phyloP scores from a whole-genome alignment of 177 flowering plant genomes.

The Vitis hybrid region DNA sequence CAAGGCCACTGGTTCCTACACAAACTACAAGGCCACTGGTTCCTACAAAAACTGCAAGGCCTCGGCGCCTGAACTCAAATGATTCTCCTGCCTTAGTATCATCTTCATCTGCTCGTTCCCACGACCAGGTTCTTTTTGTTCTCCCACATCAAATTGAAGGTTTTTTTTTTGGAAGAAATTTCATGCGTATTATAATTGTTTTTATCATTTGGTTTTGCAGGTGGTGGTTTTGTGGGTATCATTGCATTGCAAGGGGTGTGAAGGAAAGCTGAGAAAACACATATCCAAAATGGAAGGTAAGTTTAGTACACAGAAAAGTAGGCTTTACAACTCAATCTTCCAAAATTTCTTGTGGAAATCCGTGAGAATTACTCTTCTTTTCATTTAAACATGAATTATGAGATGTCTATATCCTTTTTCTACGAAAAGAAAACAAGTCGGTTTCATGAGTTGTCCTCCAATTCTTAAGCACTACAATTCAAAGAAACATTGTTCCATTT shows the following conservation, averaged over 20 bases:
- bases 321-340: too few species aligned
- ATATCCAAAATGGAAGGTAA: constrained; percentile 96
- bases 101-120: constrained; percentile 31
- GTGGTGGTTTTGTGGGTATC: constrained; percentile 91
- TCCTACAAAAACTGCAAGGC: constrained; percentile 16
- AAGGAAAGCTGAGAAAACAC: constrained; percentile 86
- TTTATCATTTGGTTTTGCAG: constrained; percentile 31
- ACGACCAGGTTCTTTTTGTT: constrained; percentile 39
- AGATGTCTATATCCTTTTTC: too few species aligned
- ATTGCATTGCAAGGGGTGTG: constrained; percentile 95
- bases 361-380: too few species aligned
- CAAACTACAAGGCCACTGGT: constrained; percentile 13
- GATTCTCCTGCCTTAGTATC: constrained; percentile 27
- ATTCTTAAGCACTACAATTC: too few species aligned
- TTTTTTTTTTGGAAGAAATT: background rate
- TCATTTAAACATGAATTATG: too few species aligned
- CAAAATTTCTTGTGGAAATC: too few species aligned
- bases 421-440: too few species aligned
- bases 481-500: background rate
- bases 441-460: too few species aligned
- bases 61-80: constrained; percentile 12
- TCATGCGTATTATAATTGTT: background rate
- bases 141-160: background rate
- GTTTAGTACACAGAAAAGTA: too few species aligned
- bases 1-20: constrained; percentile 17